Base-by-base conservation (phyloP, 164 flowering plant species). In the Hamamelis virginiana region DNA sequence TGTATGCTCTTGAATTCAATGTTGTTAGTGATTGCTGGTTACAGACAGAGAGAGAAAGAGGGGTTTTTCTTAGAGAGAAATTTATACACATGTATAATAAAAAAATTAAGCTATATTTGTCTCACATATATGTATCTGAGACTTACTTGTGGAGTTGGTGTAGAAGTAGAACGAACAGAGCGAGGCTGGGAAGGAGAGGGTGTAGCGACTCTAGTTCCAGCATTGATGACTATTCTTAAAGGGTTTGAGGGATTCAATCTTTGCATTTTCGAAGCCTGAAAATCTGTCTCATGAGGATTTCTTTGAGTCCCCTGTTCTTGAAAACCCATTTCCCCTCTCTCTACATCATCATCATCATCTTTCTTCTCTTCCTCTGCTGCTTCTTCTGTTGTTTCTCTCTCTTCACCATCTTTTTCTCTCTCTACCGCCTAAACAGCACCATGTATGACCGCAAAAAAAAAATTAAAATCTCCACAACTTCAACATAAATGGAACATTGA, bases 161-260 rank as follows among this genome's bases (percentile, higher is more conserved):
- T 71, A 22, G 53, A 9, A 1, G 27, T 11, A n/a, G 66, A 14
- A 14, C 26, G 50, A 1, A 44, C 13, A 23, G 53, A 71, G 64
- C 77, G 84, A 68, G 68, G 76, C 55, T 72, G 77, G 44, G 68
- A 65, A 48, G 73, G 78, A 45, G 73, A 41, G 6, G 82, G 79
- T 25, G 83, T 46, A 4, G 83, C 73, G 43, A 60, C 77, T 73
- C 86, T 80, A 1, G 83, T 60, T 19, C 61, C 72, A 11, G 53
- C 79, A 71, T 85, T 76, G 65, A 89, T 69, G 71, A 75, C 81
- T 15, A 89, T 79, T 43, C 94, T 83, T 19, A 89, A 57, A 73
- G 94, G 94, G 72, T 89, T 89, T 19, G 89, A 72, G 4, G 85
- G 83, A 58, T 86, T 84, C 75, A 89, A 65, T 61, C 77, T 83